These are phyloP conservation scores for Penicillium angulare DNA, from an alignment of 495 filamentous ascomycete species.

Conservation along the genomic window DNA sequence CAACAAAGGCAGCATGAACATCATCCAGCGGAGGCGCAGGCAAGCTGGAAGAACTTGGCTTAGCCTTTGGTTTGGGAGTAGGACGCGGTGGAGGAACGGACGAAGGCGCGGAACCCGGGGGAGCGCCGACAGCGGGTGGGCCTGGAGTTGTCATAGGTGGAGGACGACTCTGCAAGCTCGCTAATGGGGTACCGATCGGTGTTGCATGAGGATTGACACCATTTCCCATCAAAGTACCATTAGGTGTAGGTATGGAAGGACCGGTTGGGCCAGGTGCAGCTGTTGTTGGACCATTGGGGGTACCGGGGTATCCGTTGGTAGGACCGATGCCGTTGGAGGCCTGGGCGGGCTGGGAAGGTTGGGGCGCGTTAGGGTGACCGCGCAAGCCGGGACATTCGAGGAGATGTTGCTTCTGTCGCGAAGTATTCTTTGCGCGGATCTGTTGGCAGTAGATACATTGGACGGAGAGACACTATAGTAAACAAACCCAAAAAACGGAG, in stretches of 20 bases:
- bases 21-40: constrained; percentile 51
- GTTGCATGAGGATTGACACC: constrained; percentile 46
- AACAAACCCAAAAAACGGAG: constrained; percentile 17
- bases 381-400: constrained; percentile 54
- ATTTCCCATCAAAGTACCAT: constrained; percentile 45
- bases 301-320: constrained; percentile 46
- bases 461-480: constrained; percentile 52
- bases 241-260: constrained; percentile 38
- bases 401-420: constrained; percentile 56
- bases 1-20: constrained; percentile 55
- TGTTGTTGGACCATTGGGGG: constrained; percentile 41
- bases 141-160: constrained; percentile 40
- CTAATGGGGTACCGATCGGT: constrained; percentile 44
- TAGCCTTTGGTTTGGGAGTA: constrained; percentile 46
- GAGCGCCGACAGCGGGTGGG: constrained; percentile 21
- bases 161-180: constrained; percentile 38
- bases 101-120: constrained; percentile 30
- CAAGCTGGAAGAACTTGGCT: constrained; percentile 35
- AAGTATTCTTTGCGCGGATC: constrained; percentile 58
- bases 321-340: constrained; percentile 44
- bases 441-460: constrained; percentile 61
- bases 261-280: constrained; percentile 33
- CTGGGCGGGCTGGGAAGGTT: constrained; percentile 40
- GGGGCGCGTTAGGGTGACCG: constrained; percentile 44
- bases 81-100: constrained; percentile 32